phyloP scores from a whole-genome alignment of 371 early-diverging fungal species.

The Entomophthora muscae region DNA sequence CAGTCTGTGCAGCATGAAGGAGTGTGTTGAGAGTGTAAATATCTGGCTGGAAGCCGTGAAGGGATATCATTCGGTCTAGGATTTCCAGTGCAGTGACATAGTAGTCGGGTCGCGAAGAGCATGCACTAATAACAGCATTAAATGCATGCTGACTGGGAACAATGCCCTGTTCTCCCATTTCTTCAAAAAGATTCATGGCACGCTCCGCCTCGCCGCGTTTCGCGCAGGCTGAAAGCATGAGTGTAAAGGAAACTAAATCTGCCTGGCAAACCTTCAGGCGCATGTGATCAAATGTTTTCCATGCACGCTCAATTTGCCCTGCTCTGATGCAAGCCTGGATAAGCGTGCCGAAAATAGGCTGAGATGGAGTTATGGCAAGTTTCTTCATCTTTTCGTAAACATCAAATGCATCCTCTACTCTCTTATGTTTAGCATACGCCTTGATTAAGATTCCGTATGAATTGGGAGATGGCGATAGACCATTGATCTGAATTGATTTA shows the following conservation, averaged over 20 bases:
- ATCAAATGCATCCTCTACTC: constrained; percentile 50
- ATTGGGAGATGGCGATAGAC: constrained; percentile 34
- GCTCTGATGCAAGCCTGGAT: constrained; percentile 66
- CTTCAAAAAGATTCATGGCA: constrained; percentile 66
- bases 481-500: constrained; percentile 22
- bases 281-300: constrained; percentile 84
- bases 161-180: constrained; percentile 47
- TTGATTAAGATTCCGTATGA: constrained; percentile 54
- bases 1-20: background rate
- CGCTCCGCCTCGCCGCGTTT: constrained; percentile 51
- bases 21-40: background rate
- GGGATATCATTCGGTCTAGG: background rate
- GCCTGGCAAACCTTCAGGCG: constrained; percentile 56
- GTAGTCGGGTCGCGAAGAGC: constrained; percentile 32
- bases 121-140: constrained; percentile 70
- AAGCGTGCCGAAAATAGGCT: constrained; percentile 20
- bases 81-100: background rate
- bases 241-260: constrained; percentile 53
- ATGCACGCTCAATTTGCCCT: constrained; percentile 51
- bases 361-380: constrained; percentile 21
- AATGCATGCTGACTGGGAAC: constrained; percentile 66
- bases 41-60: background rate
- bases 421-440: constrained; percentile 30
- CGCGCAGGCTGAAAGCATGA: constrained; percentile 87
- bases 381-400: constrained; percentile 53